Evolutionary conservation across 495 filamentous ascomycete genomes (phyloP), one percentile per base, ranked within the genome.

Genomic region (Amphirosellinia nigrospora): DNA sequence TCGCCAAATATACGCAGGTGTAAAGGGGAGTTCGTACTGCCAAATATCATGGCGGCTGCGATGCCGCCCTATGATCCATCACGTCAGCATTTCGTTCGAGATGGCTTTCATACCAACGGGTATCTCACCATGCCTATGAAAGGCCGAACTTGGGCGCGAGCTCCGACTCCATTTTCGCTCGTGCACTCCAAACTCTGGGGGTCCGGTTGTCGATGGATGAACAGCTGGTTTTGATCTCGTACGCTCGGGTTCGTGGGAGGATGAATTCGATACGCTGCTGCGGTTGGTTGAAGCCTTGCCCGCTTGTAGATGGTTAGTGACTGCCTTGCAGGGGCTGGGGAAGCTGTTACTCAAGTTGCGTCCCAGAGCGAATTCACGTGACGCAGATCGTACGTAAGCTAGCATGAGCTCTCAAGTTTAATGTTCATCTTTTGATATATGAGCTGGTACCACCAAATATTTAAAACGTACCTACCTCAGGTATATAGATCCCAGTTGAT

Each of bases 91-190:
- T 69, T 69, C 11, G 43, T 74, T 68, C 71, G 65, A 73, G 70
- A 53, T 67, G 70, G 55, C 74, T 78, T 78, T 45, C 69, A 72
- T 62, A 78, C 55, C 30, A 36, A 53, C 46, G 69, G 64, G 52
- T 26, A 43, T 79, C 90, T 83, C 88, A 98, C 96, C 89, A 98
- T 93, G 83, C 96, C 96, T 77, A 98, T 89, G 87, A 99, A 99
- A 56, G 95, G 94, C 76, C 96, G 77, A 97, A 98, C 81, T 93
- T 92, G 66, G 96, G 96, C 56, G 91, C 84, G 38, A 91, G 79
- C 65, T 91, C 90, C 67, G 87, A 88, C 64, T 91, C 90, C 66
- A 68, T 53, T 68, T 15, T 68, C 8, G 26, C 15, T 26, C 28
- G 30, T 34, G 30, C 28, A n/a, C 30, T 64, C 38, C 34, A 26